Conservation (phyloP, 176 grass and related monocot species). For the Zoysia japonica region DNA sequence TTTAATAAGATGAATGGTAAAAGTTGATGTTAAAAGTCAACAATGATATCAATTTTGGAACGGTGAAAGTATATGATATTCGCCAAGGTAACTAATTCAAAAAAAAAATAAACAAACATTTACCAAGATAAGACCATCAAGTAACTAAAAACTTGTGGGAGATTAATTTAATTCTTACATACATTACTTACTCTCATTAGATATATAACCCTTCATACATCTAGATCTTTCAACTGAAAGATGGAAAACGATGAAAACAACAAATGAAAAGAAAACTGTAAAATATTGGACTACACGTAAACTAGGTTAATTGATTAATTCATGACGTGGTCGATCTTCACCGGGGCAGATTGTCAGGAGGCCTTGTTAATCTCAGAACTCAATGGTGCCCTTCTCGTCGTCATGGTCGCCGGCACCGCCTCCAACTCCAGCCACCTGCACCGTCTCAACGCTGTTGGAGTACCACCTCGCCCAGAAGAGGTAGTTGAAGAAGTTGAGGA, state of each 20-base stretch:
- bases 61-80: too few relatives aligned
- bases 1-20: too few relatives aligned
- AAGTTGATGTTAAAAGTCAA: too few relatives aligned
- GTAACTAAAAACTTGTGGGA: neutral
- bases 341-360: neutral
- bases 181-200: slow-evolving; percentile 13
- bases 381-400: slow-evolving; percentile 29
- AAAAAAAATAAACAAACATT: neutral
- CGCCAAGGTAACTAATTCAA: too few relatives aligned
- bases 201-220: neutral
- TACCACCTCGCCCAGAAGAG: slow-evolving; percentile 89
- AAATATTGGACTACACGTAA: slow-evolving; percentile 24
- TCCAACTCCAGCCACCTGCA: slow-evolving; percentile 46
- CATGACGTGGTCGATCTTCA: neutral
- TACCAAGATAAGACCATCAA: slow-evolving; percentile 6
- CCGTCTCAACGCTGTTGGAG: slow-evolving; percentile 48
- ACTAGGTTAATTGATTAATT: slow-evolving; percentile 36
- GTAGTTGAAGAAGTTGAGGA: slow-evolving; percentile 86
- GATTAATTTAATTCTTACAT: slow-evolving; percentile 28
- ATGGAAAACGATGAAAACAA: slow-evolving; percentile 1
- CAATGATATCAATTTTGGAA: too few relatives aligned
- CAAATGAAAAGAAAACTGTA: neutral
- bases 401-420: slow-evolving; percentile 29
- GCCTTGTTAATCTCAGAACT: slow-evolving; percentile 7
- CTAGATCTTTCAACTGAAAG: neutral